These are phyloP conservation scores for Simplicillium sp. DNA, from an alignment of 2,329 filamentous ascomycete species.

Conservation along the genomic window DNA sequence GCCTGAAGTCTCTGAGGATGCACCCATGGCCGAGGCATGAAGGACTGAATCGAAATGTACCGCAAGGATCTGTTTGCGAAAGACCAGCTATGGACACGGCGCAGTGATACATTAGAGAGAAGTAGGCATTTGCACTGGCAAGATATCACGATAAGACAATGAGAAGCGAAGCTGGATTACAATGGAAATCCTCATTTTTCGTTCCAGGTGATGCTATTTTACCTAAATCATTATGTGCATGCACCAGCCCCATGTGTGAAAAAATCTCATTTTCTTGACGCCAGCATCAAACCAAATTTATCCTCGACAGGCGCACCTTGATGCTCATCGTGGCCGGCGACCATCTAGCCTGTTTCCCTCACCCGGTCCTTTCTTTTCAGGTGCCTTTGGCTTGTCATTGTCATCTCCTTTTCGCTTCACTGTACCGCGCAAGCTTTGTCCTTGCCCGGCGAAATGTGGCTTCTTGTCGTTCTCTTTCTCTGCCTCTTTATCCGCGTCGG, in stretches of 20 bases:
- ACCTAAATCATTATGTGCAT: too few species aligned
- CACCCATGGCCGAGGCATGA: not conserved
- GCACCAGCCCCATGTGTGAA: too few species aligned
- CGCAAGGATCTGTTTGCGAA: not conserved
- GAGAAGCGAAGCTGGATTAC: too few species aligned
- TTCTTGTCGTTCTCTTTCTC: slow-evolving; percentile 54
- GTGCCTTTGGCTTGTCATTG: slow-evolving; percentile 35
- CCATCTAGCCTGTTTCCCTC: slow-evolving; percentile 37
- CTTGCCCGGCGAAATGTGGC: slow-evolving; percentile 75
- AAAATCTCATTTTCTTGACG: too few species aligned
- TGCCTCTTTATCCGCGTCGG: slow-evolving; percentile 60
- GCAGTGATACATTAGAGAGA: too few species aligned
- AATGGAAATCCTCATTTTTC: too few species aligned
- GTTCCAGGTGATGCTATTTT: too few species aligned
- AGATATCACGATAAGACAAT: too few species aligned
- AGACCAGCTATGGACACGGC: not conserved
- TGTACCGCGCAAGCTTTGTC: slow-evolving; percentile 64
- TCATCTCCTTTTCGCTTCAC: slow-evolving; percentile 60
- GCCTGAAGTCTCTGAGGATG: slow-evolving; percentile 2
- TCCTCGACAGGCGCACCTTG: too few species aligned
- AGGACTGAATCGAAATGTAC: not conserved
- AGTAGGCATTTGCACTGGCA: too few species aligned
- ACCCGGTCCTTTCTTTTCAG: slow-evolving; percentile 34
- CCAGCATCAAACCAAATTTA: too few species aligned
- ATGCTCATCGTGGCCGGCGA: slow-evolving; percentile 19